Base-by-base conservation (phyloP, 23 red algal genomes). In the Agarophyton chilense region DNA sequence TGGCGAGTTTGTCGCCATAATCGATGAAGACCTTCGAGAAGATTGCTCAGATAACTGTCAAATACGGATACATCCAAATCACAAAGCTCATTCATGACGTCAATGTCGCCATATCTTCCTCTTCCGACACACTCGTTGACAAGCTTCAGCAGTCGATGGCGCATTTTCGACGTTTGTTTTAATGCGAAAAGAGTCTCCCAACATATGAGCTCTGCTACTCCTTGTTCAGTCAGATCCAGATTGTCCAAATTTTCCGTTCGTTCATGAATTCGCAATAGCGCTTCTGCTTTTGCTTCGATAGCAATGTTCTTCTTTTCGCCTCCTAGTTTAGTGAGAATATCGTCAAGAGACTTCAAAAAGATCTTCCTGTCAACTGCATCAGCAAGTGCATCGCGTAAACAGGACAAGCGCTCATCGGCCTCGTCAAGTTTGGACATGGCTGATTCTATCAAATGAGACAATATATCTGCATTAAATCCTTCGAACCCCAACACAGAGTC, bases 401-500 rank as follows among this genome's bases (percentile, higher is more conserved):
- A 51, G 49, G 32, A 16, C 43, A 81, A 18, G 17, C 77, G 52
- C 18, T 62, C 52, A 18, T 84, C 81, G 4, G 28, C 57, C 29
- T 66, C 62, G 35, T 84, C 81, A 10, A 50, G 71, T 17, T 67
- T 35, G 21, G 56, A 67, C n/a, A 71, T 29, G 10, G 63, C 81
- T 52, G 81, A 71, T 49, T 33, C 57, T 52, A 84, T 14, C 21
- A 84, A 18, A 29, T 84, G 63, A 7, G 38, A 66, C 10, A 84
- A 60, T 35, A 71, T 53, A 22, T 84, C 81, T 25, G 57, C 47
- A 52, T 60, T 51, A 19, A 84, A 25, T 19, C 81, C 81, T 64
- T 84, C 81, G 51, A 70, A 84, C 11, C 81, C 81, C 40, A 84
- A 53, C 18, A 84, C 81, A 9, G 81, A 84, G 41, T 84, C 81